These are phyloP conservation scores for Solanum gracilifrons DNA, from an alignment of 257 asterid species.

Conservation along the genomic window DNA sequence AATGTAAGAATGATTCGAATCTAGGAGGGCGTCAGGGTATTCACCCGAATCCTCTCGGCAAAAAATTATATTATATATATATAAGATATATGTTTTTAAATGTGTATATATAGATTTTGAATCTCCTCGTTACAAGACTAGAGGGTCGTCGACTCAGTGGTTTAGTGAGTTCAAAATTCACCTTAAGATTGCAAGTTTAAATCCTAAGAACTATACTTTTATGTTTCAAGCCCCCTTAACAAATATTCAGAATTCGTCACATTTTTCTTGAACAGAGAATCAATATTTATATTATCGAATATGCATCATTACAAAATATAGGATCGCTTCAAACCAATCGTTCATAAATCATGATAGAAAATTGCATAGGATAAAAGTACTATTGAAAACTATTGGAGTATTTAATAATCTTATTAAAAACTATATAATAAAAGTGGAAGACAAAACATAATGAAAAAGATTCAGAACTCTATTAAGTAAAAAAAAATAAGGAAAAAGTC, in stretches of 20 bases:
- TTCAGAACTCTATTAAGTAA: background rate
- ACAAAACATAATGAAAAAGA: no score
- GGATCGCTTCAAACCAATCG: no score
- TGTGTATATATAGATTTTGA: background rate
- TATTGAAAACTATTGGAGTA: no score
- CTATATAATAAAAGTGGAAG: no score
- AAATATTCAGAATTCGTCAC: background rate
- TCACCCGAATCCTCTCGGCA: background rate
- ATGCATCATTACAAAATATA: background rate
- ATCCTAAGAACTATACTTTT: background rate
- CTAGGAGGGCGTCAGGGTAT: background rate
- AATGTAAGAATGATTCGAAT: background rate
- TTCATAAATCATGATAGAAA: background rate
- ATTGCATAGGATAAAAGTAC: background rate
- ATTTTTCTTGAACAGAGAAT: no score
- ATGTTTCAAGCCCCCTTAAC: no score
- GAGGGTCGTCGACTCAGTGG: background rate
- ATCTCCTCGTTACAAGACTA: background rate
- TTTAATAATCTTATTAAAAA: no score
- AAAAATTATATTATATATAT: no score
- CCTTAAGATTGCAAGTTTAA: background rate
- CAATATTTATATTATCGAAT: no score
- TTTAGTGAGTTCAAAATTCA: background rate
- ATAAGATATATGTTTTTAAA: background rate
- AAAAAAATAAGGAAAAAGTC: background rate